Conservation (phyloP, 441 rosid species). For the Pelargonium australe region DNA sequence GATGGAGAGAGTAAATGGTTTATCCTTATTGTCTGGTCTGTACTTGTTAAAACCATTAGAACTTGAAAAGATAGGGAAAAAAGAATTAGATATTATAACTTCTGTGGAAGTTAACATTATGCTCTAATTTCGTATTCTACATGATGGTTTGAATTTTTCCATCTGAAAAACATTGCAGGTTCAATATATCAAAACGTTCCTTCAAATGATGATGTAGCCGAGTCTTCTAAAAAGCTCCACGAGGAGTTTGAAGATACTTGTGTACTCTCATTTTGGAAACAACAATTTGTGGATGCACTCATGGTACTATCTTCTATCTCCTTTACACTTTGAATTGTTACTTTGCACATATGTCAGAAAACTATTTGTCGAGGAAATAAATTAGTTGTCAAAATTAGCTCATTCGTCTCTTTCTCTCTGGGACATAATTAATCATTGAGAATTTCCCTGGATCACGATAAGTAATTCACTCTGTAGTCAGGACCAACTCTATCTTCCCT, state of each 20-base stretch:
- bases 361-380: constrained; percentile 3
- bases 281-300: constrained; percentile 66
- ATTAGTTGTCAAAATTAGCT: neutral
- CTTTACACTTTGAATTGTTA: constrained; percentile 3
- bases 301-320: constrained; percentile 31
- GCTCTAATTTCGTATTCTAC: constrained; percentile 10
- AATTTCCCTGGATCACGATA: too few species aligned
- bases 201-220: constrained; percentile 32
- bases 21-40: neutral
- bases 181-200: constrained; percentile 44
- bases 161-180: constrained; percentile 29
- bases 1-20: neutral
- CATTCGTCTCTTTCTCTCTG: neutral
- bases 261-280: constrained; percentile 58
- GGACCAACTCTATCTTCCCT: neutral
- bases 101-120: neutral
- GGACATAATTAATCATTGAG: neutral
- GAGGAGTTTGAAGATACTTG: constrained; percentile 25
- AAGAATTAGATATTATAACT: neutral
- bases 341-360: constrained; percentile 17
- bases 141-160: constrained; percentile 9
- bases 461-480: too few species aligned
- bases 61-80: neutral
- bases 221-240: constrained; percentile 29
- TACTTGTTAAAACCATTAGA: neutral